Evolutionary conservation across 176 grass and related monocot species (phyloP).

Genomic region (Triticum timopheevii): DNA sequence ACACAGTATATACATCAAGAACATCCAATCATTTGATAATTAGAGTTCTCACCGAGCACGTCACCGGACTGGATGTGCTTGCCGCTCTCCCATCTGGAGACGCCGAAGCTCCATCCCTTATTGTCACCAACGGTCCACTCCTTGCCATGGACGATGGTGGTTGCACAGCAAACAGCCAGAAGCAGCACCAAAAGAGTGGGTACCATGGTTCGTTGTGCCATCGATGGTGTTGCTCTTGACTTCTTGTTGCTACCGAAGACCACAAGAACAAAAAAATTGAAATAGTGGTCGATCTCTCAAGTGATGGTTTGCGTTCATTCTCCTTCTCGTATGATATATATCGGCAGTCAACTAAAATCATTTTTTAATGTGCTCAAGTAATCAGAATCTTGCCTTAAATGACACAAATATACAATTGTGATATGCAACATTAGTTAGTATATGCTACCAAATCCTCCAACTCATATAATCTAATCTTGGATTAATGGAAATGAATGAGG

Average conservation of each 20-base stretch:
- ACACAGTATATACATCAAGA: too few species aligned
- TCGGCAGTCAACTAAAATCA: neutral
- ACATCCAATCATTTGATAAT: too few species aligned
- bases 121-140: neutral
- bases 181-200: neutral
- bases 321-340: neutral
- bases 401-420: neutral
- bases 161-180: neutral
- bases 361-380: neutral
- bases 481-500: neutral
- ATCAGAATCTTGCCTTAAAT: neutral
- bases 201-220: neutral
- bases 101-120: slow-evolving; percentile 28
- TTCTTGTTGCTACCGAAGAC: neutral
- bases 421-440: neutral
- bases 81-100: neutral
- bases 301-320: neutral
- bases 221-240: neutral
- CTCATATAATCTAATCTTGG: neutral
- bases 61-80: slow-evolving; percentile 33
- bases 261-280: neutral
- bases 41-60: slow-evolving; percentile 4
- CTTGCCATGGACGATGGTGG: neutral
- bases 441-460: neutral
- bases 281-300: neutral